These are phyloP conservation scores for Kappamyces sp. DNA, from an alignment of 192 early-diverging fungal genomes.

Conservation along the genomic window DNA sequence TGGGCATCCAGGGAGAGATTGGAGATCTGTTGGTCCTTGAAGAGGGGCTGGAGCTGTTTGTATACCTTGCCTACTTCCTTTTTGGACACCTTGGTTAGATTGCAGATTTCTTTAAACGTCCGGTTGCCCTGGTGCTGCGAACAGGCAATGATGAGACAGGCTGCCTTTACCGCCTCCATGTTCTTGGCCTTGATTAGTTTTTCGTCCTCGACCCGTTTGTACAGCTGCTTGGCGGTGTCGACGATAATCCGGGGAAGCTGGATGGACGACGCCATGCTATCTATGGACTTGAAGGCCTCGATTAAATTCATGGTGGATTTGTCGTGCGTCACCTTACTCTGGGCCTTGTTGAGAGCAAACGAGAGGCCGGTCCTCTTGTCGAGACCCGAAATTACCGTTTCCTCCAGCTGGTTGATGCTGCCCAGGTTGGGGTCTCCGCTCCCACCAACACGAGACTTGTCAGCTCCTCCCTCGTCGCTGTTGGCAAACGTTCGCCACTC, in stretches of 20 bases:
- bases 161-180: constrained; percentile 77
- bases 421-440: constrained; percentile 72
- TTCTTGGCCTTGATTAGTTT: constrained; percentile 76
- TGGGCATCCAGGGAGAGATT: constrained; percentile 46
- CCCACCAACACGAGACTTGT: constrained; percentile 87
- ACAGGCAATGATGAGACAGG: constrained; percentile 92
- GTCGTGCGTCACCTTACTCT: constrained; percentile 62
- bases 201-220: constrained; percentile 75
- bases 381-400: constrained; percentile 68
- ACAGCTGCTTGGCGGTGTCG: constrained; percentile 84
- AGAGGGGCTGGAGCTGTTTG: constrained; percentile 48
- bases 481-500: constrained; percentile 97
- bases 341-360: constrained; percentile 64
- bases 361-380: constrained; percentile 72
- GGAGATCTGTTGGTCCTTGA: constrained; percentile 8
- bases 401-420: constrained; percentile 65
- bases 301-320: constrained; percentile 71
- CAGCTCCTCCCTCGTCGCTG: constrained; percentile 68
- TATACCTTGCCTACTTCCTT: constrained; percentile 88
- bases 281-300: constrained; percentile 71
- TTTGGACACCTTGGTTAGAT: constrained; percentile 82
- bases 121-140: constrained; percentile 73
- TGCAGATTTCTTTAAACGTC: constrained; percentile 92
- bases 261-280: constrained; percentile 74
- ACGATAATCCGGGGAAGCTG: constrained; percentile 65